Percentiles rank a stretch among this genome's conserved stretches.
phyloP scores from a whole-genome alignment of 129 eudicot species.

The Saussurea involucrata region DNA sequence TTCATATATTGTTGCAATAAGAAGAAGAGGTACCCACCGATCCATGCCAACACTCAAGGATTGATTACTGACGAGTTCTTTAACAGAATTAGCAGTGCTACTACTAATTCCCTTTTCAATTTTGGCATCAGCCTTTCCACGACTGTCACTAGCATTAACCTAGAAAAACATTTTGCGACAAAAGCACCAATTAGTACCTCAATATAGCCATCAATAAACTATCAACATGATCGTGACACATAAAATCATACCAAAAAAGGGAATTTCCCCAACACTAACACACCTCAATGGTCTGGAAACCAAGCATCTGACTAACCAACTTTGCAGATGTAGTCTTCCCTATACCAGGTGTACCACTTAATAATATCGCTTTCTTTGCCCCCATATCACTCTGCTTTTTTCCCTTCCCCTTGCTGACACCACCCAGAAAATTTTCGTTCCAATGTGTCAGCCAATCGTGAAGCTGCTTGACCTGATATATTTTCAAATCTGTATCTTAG shows the following conservation, averaged over 20 bases:
- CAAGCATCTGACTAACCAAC: constrained; percentile 89
- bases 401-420: constrained; percentile 57
- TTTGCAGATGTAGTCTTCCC: constrained; percentile 97
- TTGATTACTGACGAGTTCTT: constrained; percentile 88
- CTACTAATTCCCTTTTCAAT: constrained; percentile 92
- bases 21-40: constrained; percentile 41
- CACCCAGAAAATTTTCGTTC: constrained; percentile 60
- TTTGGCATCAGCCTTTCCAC: constrained; percentile 92
- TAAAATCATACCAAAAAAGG: background rate
- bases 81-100: constrained; percentile 81
- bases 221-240: constrained; percentile 5
- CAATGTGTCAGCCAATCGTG: constrained; percentile 80
- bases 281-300: constrained; percentile 84
- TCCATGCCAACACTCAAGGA: constrained; percentile 51
- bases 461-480: constrained; percentile 75
- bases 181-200: background rate
- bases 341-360: constrained; percentile 93
- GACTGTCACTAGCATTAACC: constrained; percentile 98
- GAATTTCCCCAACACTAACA: background rate
- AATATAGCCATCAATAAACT: background rate
- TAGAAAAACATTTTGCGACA: constrained; percentile 17
- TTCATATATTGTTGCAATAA: constrained; percentile 3
- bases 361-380: constrained; percentile 78
- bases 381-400: constrained; percentile 62
- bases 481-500: background rate